Base-by-base conservation (phyloP, 1,139 yeast species). In the Scheffersomyces insectosa region DNA sequence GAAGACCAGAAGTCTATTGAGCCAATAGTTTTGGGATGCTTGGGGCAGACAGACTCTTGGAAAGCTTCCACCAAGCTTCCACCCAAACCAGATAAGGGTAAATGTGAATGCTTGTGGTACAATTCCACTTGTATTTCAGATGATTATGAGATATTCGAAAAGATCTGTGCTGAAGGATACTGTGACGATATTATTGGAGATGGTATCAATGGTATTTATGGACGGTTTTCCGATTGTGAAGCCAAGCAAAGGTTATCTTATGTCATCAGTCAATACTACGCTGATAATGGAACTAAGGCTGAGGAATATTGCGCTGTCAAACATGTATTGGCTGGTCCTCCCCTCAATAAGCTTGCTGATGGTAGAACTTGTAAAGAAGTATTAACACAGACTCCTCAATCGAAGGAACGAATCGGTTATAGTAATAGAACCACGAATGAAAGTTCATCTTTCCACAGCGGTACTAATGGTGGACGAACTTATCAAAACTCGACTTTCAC, bases 201-300 rank as follows among this genome's bases (percentile, higher is more conserved):
- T 59, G 83, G 85, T 1, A 51, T 56, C 8, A 46, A 48, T 2
- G 88, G 88, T 0, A 45, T 44, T 2, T 84, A 82, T 56, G 90
- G 90, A 1, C 59, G 60, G n/a, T 80, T 67, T 56, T 74, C 88
- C 1, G 80, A 73, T 46, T 85, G 90, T 54, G 57, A 76, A 12
- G 53, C 72, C 4, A 60, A 62, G 11, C 85, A 82, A 51, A 75
- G 75, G 51, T 64, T 80, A 1, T 77, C 86, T 0, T 75, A 72
- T 50, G 78, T 77, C 16, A 62, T 82, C 50, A 80, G 82, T 56
- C 68, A 75, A 52, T 63, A 74, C 45, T 82, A 71, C 54, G 49
- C 60, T 23, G 56, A 53, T 7, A 55, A 65, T 38, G 66, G 65
- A 5, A 54, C 58, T n/a, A 56, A 60, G 8, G 53, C 58, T 2